Evolutionary conservation across 192 early-diverging fungal species (phyloP), one percentile per base, ranked within the genome.

Genomic region (Oehlia diaphana): DNA sequence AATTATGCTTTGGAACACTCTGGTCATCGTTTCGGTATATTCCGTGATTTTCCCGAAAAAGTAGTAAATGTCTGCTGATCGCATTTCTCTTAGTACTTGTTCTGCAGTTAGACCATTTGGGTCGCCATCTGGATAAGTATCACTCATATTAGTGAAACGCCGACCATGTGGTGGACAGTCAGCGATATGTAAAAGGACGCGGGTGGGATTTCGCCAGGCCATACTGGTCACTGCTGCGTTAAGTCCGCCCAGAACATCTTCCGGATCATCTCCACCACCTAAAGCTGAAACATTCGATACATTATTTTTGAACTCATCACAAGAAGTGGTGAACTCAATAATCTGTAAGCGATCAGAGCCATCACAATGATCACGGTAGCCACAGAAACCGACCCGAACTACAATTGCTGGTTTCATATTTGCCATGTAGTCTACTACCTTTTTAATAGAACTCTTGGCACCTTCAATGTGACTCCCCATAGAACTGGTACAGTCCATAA

Each of bases 81-180:
- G 8, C 72, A 80, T 76, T 23, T 68, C 42, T 6, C 4, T 14
- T 0, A 80, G 16, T 14, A 80, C 70, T n/a, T 65, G 53, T 65
- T 80, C 79, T 3, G 79, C 79, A 6, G 64, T 74, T 28, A 80
- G 64, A 26, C 79, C 79, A 2, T 75, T 5, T 37, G 79, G 79
- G 31, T 80, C 79, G n/a, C 79, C 79, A 74, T 74, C 37, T 23
- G 79, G 79, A 50, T 80, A 76, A 13, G 19, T 0, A 33, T 80
- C 79, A 2, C 26, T 0, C 13, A n/a, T 14, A 5, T 42, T 9
- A 66, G 7, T 13, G 42, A 50, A 80, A 39, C 70, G 72, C 13
- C 16, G 26, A 16, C 79, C 79, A 37, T 80, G 79, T 42, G 79
- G 72, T 65, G 79, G 79, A 23, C 7, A 10, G 63, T 80, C 79